Evolutionary conservation across 2,329 filamentous ascomycete genomes (phyloP), one percentile per base, ranked within the genome.

Genomic region (Aspergillus puulaauensis): DNA sequence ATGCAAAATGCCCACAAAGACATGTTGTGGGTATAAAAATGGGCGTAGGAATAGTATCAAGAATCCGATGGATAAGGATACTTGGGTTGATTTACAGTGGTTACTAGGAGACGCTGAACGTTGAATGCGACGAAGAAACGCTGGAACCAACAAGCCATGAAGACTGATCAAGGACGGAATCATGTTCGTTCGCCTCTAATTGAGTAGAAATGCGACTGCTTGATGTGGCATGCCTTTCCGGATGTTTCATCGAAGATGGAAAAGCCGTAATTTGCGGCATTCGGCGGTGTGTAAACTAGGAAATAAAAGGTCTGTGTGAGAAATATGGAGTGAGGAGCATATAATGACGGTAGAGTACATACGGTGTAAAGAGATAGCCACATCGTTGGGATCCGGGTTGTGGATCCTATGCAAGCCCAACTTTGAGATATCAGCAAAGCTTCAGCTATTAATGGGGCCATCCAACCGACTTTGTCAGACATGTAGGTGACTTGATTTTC

Each of bases 401-500:
- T 84, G 86, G 59, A 96, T 88, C 54, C 87, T 86, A 76, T 97
- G 93, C 43, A 97, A 80, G 19, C 93, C 93, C 27, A 96, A 85
- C 77, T 91, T 21, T 5, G 12, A 17, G 6, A 58, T 7, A 14
- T 61, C 43, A 65, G 53, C n/a, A 31, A 46, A 23, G 6, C 15
- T 41, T 35, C 17, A 21, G 43, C 23, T 7, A 35, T 40, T 43
- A 17, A 17, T 4, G 12, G 17, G 7, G 14, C 3, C 15, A 39
- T 24, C n/a, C 23, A 39, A 65, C 72, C 56, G 59, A 80, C 78
- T 66, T 80, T 86, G 72, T 96, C 93, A 40, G 90, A 90, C 88
- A 97, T 96, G 75, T 96, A 96, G 8, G 91, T 88, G 40, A 96
- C 91, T 61, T 89, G 80, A 63, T 93, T 88, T 69, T 88, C 81